Conservation (phyloP, 1,284 basidiomycete species). For the Cutaneotrichosporon sp. region DNA sequence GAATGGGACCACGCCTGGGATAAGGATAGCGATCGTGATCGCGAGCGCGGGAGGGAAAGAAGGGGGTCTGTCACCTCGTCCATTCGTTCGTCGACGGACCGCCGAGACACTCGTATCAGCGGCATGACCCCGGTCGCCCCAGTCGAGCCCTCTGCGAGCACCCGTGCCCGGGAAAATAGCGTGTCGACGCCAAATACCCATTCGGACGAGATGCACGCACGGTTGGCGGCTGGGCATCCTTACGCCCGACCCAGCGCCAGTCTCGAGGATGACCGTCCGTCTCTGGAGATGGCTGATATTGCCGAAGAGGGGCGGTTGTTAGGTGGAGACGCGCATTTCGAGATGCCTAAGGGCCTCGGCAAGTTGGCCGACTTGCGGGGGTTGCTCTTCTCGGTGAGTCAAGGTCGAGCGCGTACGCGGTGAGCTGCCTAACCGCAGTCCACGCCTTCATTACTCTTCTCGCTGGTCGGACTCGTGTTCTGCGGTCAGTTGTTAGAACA, state of each 20-base stretch:
- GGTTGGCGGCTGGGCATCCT: too few species aligned
- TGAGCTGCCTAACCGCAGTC: constrained; percentile 34
- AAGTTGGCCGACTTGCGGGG: constrained; percentile 30
- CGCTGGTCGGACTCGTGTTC: constrained; percentile 60
- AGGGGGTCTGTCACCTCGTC: too few species aligned
- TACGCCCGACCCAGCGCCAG: too few species aligned
- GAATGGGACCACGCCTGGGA: not conserved
- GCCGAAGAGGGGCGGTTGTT: not conserved
- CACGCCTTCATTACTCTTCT: constrained; percentile 50
- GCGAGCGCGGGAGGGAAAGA: too few species aligned
- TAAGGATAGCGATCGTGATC: not conserved
- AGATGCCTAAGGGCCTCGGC: constrained; percentile 10
- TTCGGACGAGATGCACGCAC: too few species aligned
- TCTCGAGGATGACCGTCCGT: not conserved
- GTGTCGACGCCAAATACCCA: too few species aligned
- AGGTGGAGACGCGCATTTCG: not conserved
- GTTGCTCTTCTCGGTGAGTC: constrained; percentile 36
- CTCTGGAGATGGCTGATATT: not conserved
- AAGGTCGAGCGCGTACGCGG: not conserved
- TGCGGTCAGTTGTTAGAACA: constrained; percentile 83
- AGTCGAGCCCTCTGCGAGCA: too few species aligned
- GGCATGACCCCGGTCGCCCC: too few species aligned
- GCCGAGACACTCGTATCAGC: too few species aligned
- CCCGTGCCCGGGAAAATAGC: too few species aligned
- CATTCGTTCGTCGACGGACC: too few species aligned